phyloP scores from a whole-genome alignment of 2,329 filamentous ascomycete genomes.

The Alternaria sp. region DNA sequence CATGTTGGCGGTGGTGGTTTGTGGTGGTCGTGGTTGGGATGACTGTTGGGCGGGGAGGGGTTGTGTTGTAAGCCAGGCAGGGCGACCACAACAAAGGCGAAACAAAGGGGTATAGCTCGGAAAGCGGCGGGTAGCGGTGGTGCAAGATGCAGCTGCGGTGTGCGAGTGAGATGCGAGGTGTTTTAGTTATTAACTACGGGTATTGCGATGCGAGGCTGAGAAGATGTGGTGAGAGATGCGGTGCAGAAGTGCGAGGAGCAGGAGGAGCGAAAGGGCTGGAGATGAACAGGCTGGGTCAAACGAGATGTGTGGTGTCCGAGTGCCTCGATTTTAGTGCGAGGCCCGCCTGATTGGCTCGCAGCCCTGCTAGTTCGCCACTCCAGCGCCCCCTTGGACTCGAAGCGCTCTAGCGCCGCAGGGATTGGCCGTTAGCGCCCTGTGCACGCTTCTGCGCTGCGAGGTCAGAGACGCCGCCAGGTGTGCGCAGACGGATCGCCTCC shows the following conservation, averaged over 20 bases:
- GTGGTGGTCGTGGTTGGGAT: conserved; percentile 24
- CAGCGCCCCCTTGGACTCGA: background rate
- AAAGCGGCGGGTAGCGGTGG: conserved; percentile 4
- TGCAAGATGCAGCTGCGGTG: conserved; percentile 17
- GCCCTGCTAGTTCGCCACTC: conserved; percentile 8
- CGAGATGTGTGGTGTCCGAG: conserved; percentile 13
- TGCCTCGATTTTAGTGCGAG: background rate
- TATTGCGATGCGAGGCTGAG: conserved; percentile 32
- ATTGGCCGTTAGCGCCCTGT: conserved; percentile 2
- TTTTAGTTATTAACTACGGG: conserved; percentile 30
- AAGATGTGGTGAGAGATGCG: conserved; percentile 23
- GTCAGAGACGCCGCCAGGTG: conserved; percentile 4
- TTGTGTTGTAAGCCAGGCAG: conserved; percentile 19
- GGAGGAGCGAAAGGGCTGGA: conserved; percentile 19
- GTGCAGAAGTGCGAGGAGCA: conserved; percentile 25
- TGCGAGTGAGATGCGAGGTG: conserved; percentile 15
- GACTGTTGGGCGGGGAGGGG: conserved; percentile 27
- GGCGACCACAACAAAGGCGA: conserved; percentile 34
- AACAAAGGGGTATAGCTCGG: conserved; percentile 27
- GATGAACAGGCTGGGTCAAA: conserved; percentile 14
- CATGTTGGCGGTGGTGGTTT: conserved; percentile 45
- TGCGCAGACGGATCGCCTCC: conserved; percentile 7
- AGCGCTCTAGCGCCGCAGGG: conserved; percentile 5
- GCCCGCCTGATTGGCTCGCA: background rate
- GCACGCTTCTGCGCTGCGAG: conserved; percentile 8